Base-by-base conservation (phyloP, 73 alveolate genomes). In the Urostyla sp. region DNA sequence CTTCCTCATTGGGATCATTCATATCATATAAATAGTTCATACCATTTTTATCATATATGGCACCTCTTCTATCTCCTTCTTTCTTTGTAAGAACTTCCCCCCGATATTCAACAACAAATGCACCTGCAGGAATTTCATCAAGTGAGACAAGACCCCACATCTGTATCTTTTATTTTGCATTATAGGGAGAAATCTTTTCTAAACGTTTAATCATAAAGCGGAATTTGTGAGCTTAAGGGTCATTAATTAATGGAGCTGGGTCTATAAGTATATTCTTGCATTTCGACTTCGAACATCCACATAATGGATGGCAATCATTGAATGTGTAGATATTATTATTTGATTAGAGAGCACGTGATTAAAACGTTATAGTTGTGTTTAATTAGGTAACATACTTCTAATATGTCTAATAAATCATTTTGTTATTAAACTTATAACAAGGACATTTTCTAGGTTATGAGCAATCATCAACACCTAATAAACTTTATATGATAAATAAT, bases 1-100 rank as follows among this genome's bases (percentile, higher is more conserved):
- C 84, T 23, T 54, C 1, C 72, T 69, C 84, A 45, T 69, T 72
- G 7, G 72, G 72, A 18, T 43, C 72, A 69, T 50, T 69, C 84
- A 69, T 69, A 27, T 69, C 69, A 48, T 48, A 69, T 48, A 69
- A 23, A 55, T 69, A 69, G 55, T 72, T 69, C 72, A 43, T 69
- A 23, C 84, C 84, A 37, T 23, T 1, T 27, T 45, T 5, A 40
- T 69, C 84, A 31, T 69, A 69, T 2, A 40, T 28, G 23, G 26
- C 50, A 6, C 84, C 84, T 23, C 84, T 69, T 4, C 24, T 26
- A 48, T 69, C 84, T 8, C 72, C 84, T 28, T 45, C 69, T 32
- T 48, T 69, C 40, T 53, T 55, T 1, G 72, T 43, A 15, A 69
- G 4, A 26, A 69, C 54, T 23, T 69, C 84, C 15, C 84, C 84